Evolutionary conservation across 495 filamentous ascomycete genomes (phyloP).

Genomic region (Aeminium ludgeri): DNA sequence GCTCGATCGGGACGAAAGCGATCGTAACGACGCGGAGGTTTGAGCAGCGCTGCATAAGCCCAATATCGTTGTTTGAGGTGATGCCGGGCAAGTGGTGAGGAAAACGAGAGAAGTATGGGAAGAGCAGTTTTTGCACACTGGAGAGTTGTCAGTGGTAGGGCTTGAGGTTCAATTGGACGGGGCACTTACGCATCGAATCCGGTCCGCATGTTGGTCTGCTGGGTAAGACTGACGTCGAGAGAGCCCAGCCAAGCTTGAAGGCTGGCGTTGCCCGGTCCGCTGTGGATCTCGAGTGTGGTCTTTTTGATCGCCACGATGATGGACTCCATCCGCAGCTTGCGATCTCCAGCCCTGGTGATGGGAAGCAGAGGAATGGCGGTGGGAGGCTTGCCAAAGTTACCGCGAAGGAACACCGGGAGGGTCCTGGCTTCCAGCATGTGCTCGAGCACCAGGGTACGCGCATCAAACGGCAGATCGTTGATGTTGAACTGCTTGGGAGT

Average conservation of each 20-base stretch:
- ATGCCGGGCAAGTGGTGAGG: background rate
- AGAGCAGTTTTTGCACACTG: background rate
- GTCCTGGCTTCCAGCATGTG: too few relatives aligned
- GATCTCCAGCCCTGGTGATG: too few relatives aligned
- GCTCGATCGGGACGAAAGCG: background rate
- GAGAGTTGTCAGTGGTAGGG: too few relatives aligned
- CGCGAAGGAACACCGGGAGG: too few relatives aligned
- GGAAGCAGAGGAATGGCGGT: too few relatives aligned
- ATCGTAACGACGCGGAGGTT: background rate
- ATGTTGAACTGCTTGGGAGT: too few relatives aligned
- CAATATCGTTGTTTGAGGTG: background rate
- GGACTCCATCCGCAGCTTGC: too few relatives aligned
- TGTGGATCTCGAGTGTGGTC: background rate
- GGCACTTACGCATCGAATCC: background rate
- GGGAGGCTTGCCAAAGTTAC: too few relatives aligned
- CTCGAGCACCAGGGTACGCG: too few relatives aligned
- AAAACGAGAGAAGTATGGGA: constrained; percentile 1
- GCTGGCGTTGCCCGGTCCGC: background rate
- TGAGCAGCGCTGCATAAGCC: background rate
- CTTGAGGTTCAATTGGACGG: too few relatives aligned
- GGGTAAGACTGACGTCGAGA: background rate
- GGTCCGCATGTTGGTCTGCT: background rate
- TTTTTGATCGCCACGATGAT: background rate
- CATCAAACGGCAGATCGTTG: too few relatives aligned
- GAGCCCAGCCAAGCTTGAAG: background rate